Evolutionary conservation across 75 land plant genomes (phyloP).

Genomic region (Adiantum capillusveneris): DNA sequence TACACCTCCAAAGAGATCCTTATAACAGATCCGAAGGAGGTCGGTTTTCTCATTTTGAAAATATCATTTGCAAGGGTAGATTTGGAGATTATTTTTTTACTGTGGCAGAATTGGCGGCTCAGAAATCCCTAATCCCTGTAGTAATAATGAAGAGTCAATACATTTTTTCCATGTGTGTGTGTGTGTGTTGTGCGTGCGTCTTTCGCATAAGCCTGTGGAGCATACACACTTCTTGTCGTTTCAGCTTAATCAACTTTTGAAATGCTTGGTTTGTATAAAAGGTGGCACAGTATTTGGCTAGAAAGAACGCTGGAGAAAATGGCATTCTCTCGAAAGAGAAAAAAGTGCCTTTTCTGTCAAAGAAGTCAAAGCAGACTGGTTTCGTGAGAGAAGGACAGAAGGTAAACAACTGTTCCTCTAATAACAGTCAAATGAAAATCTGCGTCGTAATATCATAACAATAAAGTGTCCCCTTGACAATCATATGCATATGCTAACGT

Average conservation of each 20-base stretch:
- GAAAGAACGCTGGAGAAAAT: slow-evolving; percentile 34
- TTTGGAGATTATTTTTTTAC: too few relatives aligned
- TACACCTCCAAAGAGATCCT: slow-evolving; percentile 32
- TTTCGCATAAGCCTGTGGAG: too few relatives aligned
- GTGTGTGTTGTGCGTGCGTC: too few relatives aligned
- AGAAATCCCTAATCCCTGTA: too few relatives aligned
- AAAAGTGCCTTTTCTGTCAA: slow-evolving; percentile 16
- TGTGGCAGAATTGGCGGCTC: too few relatives aligned
- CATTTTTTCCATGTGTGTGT: too few relatives aligned
- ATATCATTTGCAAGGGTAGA: too few relatives aligned
- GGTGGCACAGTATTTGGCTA: slow-evolving; percentile 40
- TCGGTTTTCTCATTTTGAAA: slow-evolving; percentile 2
- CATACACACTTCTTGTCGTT: neutral
- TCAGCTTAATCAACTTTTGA: slow-evolving; percentile 1
- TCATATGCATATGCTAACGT: too few relatives aligned
- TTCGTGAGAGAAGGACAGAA: slow-evolving; percentile 37
- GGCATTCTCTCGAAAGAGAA: slow-evolving; percentile 22
- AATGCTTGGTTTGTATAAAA: slow-evolving; percentile 10
- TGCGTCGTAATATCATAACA: too few relatives aligned
- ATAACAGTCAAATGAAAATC: too few relatives aligned
- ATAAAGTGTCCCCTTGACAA: too few relatives aligned
- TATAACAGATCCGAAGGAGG: slow-evolving; percentile 54
- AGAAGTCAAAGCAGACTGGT: slow-evolving; percentile 27
- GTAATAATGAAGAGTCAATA: too few relatives aligned
- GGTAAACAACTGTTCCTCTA: slow-evolving; percentile 14